Evolutionary conservation across 1,284 basidiomycete species (phyloP), one percentile per base, ranked within the genome.

Genomic region (Waitea zeae): DNA sequence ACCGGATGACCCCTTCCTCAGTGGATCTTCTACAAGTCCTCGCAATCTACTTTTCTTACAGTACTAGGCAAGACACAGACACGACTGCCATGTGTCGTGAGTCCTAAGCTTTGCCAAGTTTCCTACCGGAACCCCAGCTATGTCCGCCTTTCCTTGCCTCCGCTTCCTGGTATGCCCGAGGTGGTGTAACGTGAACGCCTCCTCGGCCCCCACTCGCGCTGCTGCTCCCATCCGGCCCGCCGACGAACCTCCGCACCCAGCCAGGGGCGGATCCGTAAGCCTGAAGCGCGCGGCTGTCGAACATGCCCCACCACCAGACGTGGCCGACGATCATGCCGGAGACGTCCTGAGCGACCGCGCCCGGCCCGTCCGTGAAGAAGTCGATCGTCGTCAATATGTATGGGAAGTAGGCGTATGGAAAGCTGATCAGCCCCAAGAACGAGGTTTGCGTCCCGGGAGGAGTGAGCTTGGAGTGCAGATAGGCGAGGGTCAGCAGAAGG

Each of bases 301-400:
- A 73, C 11, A 77, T 58, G 26, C 63, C 52, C 70, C 74, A 78
- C 71, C 75, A 82, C 80, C 81, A 88, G 3, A 68, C 51, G 47
- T 89, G 82, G 12, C 35, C 35, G 17, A 31, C 35, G 6, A 36
- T 27, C 6, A 17, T 5, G 5, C 35, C 35, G 13, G 15, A 30
- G n/a, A 81, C 49, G 33, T 66, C 58, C 36, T 59, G 49, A 2
- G 72, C 66, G 3, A 72, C 79, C 3, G 62, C 64, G 0, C 38
- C 26, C 0, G 70, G 70, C 3, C 86, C 86, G 9, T 57, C 71
- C 40, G 63, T 63, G 44, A 88, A 49, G 27, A 81, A 49, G 51
- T 89, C 84, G 45, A 90, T 53, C 24, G 46, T 67, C 35, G 90
- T 64, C 45, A 89, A 64, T 28, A 70, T 62, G 47, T 76, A 86